Evolutionary conservation across 805 yeast genomes (phyloP).

Genomic region (Cyberlindnera japonica): DNA sequence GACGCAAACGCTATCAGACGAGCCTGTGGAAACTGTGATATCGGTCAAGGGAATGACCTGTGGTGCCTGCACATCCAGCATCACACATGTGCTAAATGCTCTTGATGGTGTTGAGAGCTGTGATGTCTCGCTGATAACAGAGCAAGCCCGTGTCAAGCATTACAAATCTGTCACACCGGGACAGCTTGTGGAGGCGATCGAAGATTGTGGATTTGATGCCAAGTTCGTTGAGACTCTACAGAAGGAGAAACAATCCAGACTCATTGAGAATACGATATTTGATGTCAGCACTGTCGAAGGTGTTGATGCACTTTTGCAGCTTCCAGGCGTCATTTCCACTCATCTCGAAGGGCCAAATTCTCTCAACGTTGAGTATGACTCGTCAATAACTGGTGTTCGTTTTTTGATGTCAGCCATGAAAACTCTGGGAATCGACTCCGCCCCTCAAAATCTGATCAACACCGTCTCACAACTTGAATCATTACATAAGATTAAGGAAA

Average conservation of each 20-base stretch:
- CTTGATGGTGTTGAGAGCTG: conserved; percentile 50
- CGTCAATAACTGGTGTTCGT: conserved; percentile 57
- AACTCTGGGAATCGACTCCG: conserved; percentile 52
- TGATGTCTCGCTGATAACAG: conserved; percentile 72
- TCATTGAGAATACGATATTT: conserved; percentile 9
- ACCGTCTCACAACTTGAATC: conserved; percentile 65
- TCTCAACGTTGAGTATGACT: conserved; percentile 44
- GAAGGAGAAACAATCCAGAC: neutral
- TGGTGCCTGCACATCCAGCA: conserved; percentile 48
- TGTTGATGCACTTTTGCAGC: conserved; percentile 35
- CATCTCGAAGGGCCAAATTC: conserved; percentile 11
- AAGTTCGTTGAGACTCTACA: conserved; percentile 20
- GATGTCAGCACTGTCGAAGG: conserved; percentile 44
- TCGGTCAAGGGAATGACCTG: conserved; percentile 28
- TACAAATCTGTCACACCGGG: conserved; percentile 29
- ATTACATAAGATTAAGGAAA: conserved; percentile 67
- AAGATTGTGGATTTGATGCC: conserved; percentile 75
- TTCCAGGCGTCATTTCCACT: conserved; percentile 30
- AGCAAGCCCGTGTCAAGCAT: conserved; percentile 61
- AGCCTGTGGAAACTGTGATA: conserved; percentile 15
- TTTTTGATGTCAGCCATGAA: conserved; percentile 51
- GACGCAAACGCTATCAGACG: neutral
- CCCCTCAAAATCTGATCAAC: conserved; percentile 44
- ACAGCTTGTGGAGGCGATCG: conserved; percentile 51
- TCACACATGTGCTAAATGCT: conserved; percentile 49